Percentiles rank a stretch among this genome's conserved stretches.
phyloP scores from a whole-genome alignment of 2,329 filamentous ascomycete species.

The Diaporthe helianthi region DNA sequence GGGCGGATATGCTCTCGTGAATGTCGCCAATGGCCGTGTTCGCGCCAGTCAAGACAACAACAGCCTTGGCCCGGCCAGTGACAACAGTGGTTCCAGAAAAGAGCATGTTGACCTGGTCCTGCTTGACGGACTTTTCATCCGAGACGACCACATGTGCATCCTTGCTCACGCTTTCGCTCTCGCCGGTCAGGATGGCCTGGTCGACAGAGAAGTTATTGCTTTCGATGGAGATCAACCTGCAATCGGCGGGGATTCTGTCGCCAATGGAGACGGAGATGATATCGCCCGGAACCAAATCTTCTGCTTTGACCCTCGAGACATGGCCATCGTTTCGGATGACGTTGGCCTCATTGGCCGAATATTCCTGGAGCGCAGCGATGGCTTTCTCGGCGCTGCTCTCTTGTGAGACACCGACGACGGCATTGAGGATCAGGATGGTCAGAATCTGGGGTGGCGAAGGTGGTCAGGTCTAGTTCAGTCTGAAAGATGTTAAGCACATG shows the following conservation, averaged over 20 bases:
- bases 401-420: constrained; percentile 96
- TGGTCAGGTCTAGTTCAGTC: constrained; percentile 10
- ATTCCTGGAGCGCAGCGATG: constrained; percentile 97
- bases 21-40: constrained; percentile 98
- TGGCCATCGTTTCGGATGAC: constrained; percentile 82
- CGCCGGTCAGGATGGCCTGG: constrained; percentile 95
- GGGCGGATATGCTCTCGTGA: constrained; percentile 96
- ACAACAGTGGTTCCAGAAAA: constrained; percentile 99
- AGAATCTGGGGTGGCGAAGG: constrained; percentile 69
- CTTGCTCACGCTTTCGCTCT: constrained; percentile 96
- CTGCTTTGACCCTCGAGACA: constrained; percentile 86
- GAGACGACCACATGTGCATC: constrained; percentile 70
- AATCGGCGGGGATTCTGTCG: constrained; percentile 93
- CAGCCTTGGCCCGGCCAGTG: constrained; percentile 87
- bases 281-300: constrained; percentile 94
- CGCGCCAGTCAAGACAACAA: constrained; percentile 88
- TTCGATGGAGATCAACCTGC: constrained; percentile 85
- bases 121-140: constrained; percentile 88
- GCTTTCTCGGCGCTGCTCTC: constrained; percentile 99
- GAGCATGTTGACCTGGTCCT: constrained; percentile 97
- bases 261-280: constrained; percentile 88
- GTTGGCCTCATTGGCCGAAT: constrained; percentile 97
- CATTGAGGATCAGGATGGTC: constrained; percentile 95
- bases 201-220: constrained; percentile 98
- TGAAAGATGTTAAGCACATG: constrained; percentile 9